Base-by-base conservation (phyloP, 2,329 filamentous ascomycete genomes). In the Ambrosiella xylebori region DNA sequence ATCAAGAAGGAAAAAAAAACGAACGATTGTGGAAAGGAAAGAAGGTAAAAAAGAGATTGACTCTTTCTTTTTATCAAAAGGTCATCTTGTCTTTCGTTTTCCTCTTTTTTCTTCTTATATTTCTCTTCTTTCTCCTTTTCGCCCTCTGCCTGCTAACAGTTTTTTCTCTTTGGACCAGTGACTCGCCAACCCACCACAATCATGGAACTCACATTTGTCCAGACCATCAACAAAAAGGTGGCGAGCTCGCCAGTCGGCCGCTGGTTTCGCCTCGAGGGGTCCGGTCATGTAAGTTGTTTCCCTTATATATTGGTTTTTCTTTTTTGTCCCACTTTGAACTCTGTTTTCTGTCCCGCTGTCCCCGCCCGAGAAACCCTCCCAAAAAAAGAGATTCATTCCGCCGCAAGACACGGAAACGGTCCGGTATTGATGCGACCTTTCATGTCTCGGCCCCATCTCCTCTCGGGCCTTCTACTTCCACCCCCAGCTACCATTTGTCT, bases 251-350 rank as follows among this genome's bases (percentile, higher is more conserved):
- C 75, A 39, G 76, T 88, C 61, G 86, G 86, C 62, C 74, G 76
- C 63, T 86, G 82, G 73, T 95, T 95, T 71, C 80, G 81, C 63
- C 79, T 95, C 45, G 87, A 94, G 62, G 86, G 86, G 63, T 88
- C 80, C 44, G 87, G 87, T 65, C 86, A 91, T 78, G 85, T 87
- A 78, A 74, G 82, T 77, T 15, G 17, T 15, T 15, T 54, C 8
- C 12, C 40, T 11, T 44, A 45, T n/a, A n/a, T 3, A 9, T 17
- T 39, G 37, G 6, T 53, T 19, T 27, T 37, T 19, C 8, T 17
- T 13, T 35, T 45, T 39, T 51, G 41, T 36, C 27, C 17, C n/a
- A 37, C 57, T 51, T 17, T 17, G 8, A 15, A 7, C 54, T 47
- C 27, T 27, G 27, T 27, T 27, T 27, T 27, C 27, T 27, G 27